These are phyloP conservation scores for Saccharum officinarum DNA, from an alignment of 176 grass and related monocot species.

Conservation along the genomic window DNA sequence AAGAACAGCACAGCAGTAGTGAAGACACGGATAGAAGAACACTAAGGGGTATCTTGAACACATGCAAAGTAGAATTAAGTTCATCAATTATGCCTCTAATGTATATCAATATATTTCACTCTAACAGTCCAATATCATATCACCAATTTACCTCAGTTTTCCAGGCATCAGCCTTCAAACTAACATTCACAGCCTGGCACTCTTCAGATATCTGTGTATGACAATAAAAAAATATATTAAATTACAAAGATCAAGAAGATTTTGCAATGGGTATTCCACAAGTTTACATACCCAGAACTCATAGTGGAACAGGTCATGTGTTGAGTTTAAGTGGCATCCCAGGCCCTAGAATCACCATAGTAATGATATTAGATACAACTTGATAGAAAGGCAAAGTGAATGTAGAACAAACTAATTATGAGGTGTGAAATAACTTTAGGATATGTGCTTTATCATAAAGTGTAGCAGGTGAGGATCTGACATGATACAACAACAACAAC, in stretches of 20 bases:
- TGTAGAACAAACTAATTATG: background rate
- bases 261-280: constrained; percentile 40
- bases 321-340: constrained; percentile 76
- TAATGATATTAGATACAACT: constrained; percentile 33
- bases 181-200: constrained; percentile 91
- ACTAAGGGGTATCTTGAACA: background rate
- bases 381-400: background rate
- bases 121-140: constrained; percentile 2
- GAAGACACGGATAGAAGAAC: background rate
- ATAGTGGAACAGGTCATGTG: constrained; percentile 94
- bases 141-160: constrained; percentile 68
- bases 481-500: too few species aligned
- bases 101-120: background rate
- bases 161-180: constrained; percentile 78
- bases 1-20: background rate
- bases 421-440: background rate
- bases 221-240: constrained; percentile 27
- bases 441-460: constrained; percentile 4
- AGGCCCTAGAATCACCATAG: constrained; percentile 61
- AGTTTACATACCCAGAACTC: constrained; percentile 95
- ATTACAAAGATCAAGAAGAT: constrained; percentile 16
- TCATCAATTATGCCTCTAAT: background rate
- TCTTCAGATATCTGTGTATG: constrained; percentile 81
- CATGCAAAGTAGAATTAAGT: background rate
- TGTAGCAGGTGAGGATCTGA: background rate